Evolutionary conservation across 2,329 filamentous ascomycete genomes (phyloP).

Genomic region (Scedosporium apiospermum): DNA sequence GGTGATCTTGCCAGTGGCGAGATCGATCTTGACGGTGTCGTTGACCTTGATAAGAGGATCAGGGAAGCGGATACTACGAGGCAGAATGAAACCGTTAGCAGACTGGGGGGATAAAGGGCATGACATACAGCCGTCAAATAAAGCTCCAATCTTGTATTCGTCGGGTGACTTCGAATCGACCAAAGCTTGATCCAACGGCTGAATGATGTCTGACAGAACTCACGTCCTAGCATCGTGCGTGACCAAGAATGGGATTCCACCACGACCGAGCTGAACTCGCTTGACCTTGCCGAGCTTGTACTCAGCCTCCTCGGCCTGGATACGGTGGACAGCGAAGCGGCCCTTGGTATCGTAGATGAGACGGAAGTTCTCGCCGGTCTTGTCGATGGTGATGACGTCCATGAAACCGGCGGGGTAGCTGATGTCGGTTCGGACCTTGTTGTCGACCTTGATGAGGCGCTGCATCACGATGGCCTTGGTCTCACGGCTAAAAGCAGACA

Average conservation of each 20-base stretch:
- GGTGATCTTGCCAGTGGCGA: conserved; percentile 91
- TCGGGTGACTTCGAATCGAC: conserved; percentile 41
- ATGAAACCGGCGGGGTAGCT: conserved; percentile 98
- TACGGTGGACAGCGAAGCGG: conserved; percentile 99
- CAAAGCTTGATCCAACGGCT: conserved; percentile 99
- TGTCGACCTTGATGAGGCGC: conserved; percentile 98
- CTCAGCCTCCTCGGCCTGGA: conserved; percentile 95
- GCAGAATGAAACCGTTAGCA: conserved; percentile 25
- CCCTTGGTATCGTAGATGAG: conserved; percentile 99
- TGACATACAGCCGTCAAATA: conserved; percentile 46
- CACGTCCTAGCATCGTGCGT: conserved; percentile 99
- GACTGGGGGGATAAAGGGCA: conserved; percentile 14
- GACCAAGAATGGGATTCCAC: conserved; percentile 99
- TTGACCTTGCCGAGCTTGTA: conserved; percentile 99
- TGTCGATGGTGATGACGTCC: conserved; percentile 99
- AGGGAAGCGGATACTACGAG: conserved; percentile 89
- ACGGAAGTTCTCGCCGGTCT: conserved; percentile 99
- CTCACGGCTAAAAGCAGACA: conserved; percentile 54
- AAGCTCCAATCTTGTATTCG: conserved; percentile 20
- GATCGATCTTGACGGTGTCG: conserved; percentile 99
- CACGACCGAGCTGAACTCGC: conserved; percentile 97
- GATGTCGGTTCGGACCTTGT: conserved; percentile 97
- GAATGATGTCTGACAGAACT: conserved; percentile 98
- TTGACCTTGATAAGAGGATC: conserved; percentile 99
- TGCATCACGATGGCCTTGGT: conserved; percentile 98